phyloP scores from a whole-genome alignment of 768 basidiomycete species.

The Lactarius quietus region DNA sequence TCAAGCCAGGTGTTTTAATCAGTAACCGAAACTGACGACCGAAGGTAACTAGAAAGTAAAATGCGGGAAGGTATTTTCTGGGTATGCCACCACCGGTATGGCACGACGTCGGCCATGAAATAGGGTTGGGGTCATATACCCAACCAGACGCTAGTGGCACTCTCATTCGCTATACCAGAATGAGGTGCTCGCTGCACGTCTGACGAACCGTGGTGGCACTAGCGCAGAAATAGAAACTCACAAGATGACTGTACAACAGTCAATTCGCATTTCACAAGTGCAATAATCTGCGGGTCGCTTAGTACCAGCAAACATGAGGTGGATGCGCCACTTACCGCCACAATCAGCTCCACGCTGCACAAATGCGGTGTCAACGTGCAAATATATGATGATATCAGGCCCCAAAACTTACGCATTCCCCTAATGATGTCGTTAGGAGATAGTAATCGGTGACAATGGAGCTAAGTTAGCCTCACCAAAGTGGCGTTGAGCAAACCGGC shows the following conservation, averaged over 20 bases:
- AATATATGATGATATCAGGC: background rate
- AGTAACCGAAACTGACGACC: background rate
- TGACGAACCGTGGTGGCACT: background rate
- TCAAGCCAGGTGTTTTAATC: background rate
- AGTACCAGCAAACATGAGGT: constrained; percentile 10
- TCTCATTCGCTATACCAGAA: background rate
- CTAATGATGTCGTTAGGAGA: constrained; percentile 17
- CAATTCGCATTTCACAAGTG: constrained; percentile 44
- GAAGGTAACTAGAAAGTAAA: background rate
- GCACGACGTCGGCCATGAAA: background rate
- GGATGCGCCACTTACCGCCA: constrained; percentile 34
- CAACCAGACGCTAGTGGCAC: background rate
- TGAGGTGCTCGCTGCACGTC: background rate
- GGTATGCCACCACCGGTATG: constrained; percentile 2
- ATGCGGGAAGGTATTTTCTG: background rate
- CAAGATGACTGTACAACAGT: constrained; percentile 44
- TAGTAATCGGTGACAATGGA: background rate
- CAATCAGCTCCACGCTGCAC: constrained; percentile 41
- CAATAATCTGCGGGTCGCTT: constrained; percentile 40
- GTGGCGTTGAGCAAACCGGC: constrained; percentile 87
- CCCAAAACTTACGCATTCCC: constrained; percentile 31
- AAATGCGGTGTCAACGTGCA: constrained; percentile 2
- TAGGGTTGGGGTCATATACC: background rate
- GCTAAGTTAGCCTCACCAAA: constrained; percentile 42
- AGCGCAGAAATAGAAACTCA: constrained; percentile 28